A percentile compares a stretch with the other conserved stretches of the same genome.
Conservation (phyloP, 257 asterid species). For the Euphrasia confusa region DNA sequence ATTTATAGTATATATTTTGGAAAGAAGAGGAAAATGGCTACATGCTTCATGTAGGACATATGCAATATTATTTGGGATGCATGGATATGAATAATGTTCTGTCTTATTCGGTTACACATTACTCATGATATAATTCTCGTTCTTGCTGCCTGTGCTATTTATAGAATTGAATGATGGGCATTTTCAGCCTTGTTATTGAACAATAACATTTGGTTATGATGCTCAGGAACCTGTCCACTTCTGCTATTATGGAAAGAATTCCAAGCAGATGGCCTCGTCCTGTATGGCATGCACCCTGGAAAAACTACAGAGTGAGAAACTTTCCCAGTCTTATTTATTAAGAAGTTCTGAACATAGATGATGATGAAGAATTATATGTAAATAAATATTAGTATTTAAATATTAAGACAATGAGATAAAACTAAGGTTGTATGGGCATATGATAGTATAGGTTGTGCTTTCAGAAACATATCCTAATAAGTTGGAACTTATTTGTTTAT, state of each 20-base stretch:
- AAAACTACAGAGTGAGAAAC: slow-evolving; percentile 79
- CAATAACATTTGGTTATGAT: slow-evolving; percentile 5
- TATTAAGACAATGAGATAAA: no score
- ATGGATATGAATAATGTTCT: neutral
- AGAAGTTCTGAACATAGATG: slow-evolving; percentile 13
- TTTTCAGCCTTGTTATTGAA: slow-evolving; percentile 17
- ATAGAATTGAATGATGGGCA: neutral
- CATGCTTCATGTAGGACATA: neutral
- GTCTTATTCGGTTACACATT: slow-evolving; percentile 1
- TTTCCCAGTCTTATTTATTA: slow-evolving; percentile 8
- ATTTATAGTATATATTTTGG: neutral
- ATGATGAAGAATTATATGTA: neutral
- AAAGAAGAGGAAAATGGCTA: slow-evolving; percentile 1
- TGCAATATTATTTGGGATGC: neutral
- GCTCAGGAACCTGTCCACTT: slow-evolving; percentile 36
- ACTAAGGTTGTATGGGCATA: no score
- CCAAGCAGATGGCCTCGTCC: slow-evolving; percentile 99
- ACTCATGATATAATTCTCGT: slow-evolving; percentile 7
- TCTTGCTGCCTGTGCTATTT: slow-evolving; percentile 1
- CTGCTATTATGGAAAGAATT: slow-evolving; percentile 98
- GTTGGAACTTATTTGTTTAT: slow-evolving; percentile 10
- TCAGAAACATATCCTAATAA: neutral
- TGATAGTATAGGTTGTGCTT: no score
- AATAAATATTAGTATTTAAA: neutral
- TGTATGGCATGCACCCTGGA: slow-evolving; percentile 94